Evolutionary conservation across 371 early-diverging fungal genomes (phyloP).

Genomic region (Rhizomucor miehei): DNA sequence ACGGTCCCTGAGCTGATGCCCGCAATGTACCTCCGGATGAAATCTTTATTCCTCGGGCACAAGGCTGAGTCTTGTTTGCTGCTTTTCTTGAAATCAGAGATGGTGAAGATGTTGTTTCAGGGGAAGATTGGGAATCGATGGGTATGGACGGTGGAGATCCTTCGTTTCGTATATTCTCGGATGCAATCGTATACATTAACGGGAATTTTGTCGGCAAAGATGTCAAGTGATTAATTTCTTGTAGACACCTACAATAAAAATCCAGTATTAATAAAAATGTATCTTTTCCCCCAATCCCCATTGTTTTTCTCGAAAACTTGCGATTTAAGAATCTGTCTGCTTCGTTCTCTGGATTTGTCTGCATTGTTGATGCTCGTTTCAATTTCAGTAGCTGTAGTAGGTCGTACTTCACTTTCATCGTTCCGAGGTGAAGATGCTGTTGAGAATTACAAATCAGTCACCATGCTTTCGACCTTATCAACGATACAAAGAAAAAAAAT

Average conservation of each 20-base stretch:
- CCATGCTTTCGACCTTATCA: not conserved
- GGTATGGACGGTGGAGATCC: conserved; percentile 3
- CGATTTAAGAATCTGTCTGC: conserved; percentile 77
- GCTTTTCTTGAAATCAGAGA: not conserved
- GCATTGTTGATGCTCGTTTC: conserved; percentile 12
- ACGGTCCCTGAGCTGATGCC: not conserved
- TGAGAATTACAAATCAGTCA: not conserved
- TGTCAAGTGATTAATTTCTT: conserved; percentile 64
- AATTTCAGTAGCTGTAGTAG: not conserved
- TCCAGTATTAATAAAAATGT: too few relatives aligned
- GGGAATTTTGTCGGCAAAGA: conserved; percentile 42
- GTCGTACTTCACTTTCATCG: not conserved
- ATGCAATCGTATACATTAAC: conserved; percentile 14
- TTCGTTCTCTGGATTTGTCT: conserved; percentile 49
- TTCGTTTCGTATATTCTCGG: conserved; percentile 3
- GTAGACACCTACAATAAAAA: conserved; percentile 45
- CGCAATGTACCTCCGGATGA: conserved; percentile 3
- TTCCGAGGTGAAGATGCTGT: conserved; percentile 16
- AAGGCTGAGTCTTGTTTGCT: not conserved
- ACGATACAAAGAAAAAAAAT: not conserved
- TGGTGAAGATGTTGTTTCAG: not conserved
- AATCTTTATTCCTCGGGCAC: not conserved
- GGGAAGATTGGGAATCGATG: not conserved
- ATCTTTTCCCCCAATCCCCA: too few relatives aligned
- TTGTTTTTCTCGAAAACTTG: conserved; percentile 26